Base-by-base conservation (phyloP, 129 eudicot genomes). In the Flaveria bidentis region DNA sequence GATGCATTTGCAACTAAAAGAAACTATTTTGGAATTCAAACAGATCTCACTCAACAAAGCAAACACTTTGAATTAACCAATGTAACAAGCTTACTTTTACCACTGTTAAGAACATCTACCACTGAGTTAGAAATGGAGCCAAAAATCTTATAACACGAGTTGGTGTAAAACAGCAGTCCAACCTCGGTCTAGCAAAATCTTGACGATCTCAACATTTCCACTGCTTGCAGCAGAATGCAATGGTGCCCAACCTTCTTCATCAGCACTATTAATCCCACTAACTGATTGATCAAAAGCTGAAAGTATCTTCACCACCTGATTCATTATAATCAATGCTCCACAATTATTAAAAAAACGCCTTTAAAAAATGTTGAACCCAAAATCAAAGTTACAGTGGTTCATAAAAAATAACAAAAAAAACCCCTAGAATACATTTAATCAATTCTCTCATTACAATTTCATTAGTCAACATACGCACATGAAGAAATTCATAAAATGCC, bases 191-290 rank as follows among this genome's bases (percentile, higher is more conserved):
- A 95, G 82, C 81, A 95, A 78, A 82, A 87, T 72, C 84, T 89
- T 87, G 26, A 95, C 84, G 65, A 94, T 89, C 30, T 94, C 90
- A 46, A 68, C 80, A 78, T 87, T 82, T 12, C 99, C 99, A 80
- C 96, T 87, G 81, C 97, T 94, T 20, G 97, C 89, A 1, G 97
- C 99, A 51, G 99, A 91, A 75, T 94, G 99, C 67, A 91, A 81
- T 0, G 99, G 97, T 9, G 86, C 90, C 99, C 99, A 94, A 44
- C 99, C 99, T 79, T 89, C 99, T 73, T 91, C 97, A 61, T 95
- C 97, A 41, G 82, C 75, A 69, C 83, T 82, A 71, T 95, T 89
- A 39, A 95, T 80, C 61, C 83, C 84, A 71, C 89, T 81, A 58
- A 79, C 78, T 3, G 82, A 86, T 9, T 85, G 86, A 75, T 84